Percentiles rank a stretch among this genome's conserved stretches.
These are phyloP conservation scores for Ceratocystis smalleyi DNA, from an alignment of 2,329 filamentous ascomycete species.

Conservation along the genomic window DNA sequence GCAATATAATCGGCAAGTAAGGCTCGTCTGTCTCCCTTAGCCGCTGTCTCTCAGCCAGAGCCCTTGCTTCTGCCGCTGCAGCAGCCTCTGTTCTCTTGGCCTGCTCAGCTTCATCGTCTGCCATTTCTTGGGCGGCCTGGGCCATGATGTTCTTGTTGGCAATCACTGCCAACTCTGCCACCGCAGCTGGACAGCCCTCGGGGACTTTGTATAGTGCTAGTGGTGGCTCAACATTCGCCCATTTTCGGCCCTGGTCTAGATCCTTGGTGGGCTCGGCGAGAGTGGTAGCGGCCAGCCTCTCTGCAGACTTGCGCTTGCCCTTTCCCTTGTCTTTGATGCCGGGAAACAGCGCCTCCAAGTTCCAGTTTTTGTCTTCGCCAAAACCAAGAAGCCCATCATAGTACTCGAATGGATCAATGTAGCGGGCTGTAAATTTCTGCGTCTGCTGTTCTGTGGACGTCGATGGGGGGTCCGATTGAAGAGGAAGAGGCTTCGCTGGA, in stretches of 20 bases:
- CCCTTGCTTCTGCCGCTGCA: neutral
- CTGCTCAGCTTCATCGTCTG: conserved; percentile 18
- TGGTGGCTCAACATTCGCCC: conserved; percentile 8
- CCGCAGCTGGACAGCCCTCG: conserved; percentile 1
- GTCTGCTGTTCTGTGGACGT: neutral
- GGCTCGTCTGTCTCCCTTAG: conserved; percentile 24
- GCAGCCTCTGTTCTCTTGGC: conserved; percentile 20
- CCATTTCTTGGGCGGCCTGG: conserved; percentile 4
- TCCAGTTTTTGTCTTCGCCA: neutral
- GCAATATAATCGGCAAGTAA: conserved; percentile 25
- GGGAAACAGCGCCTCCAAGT: neutral
- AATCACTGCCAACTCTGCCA: conserved; percentile 8
- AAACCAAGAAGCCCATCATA: conserved; percentile 4
- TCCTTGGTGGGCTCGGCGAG: conserved; percentile 7
- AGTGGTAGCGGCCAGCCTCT: neutral
- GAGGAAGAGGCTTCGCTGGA: neutral
- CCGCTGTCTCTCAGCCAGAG: conserved; percentile 17
- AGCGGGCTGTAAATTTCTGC: neutral
- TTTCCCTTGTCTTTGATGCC: conserved; percentile 1
- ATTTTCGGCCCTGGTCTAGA: neutral
- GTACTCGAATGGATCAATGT: conserved; percentile 2
- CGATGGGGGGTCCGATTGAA: neutral
- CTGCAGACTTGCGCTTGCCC: neutral
- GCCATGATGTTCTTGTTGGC: conserved; percentile 9
- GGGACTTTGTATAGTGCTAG: neutral